These are phyloP conservation scores for Naganishia vaughanmartiniae DNA, from an alignment of 768 basidiomycete species.

Conservation along the genomic window DNA sequence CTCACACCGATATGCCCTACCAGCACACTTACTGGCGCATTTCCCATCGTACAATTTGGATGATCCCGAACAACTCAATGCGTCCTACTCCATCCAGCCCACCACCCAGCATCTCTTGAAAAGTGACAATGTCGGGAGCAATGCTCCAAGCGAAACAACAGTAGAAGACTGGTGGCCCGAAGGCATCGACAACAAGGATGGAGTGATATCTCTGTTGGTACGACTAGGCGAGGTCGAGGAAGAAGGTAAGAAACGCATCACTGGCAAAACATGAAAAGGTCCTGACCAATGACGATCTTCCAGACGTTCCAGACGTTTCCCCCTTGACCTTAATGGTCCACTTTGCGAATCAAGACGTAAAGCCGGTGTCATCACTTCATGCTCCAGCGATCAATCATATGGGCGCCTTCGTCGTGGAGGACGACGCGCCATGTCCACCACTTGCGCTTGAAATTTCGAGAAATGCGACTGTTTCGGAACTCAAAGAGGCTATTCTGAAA, in stretches of 20 bases:
- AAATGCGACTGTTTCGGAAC: slow-evolving; percentile 35
- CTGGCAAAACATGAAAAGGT: neutral
- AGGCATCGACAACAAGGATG: slow-evolving; percentile 27
- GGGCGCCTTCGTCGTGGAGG: neutral
- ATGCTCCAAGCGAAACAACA: neutral
- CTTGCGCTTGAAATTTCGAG: slow-evolving; percentile 39
- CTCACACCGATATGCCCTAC: slow-evolving; percentile 33
- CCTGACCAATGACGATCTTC: neutral
- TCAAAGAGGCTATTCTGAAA: slow-evolving; percentile 39
- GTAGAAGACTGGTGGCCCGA: slow-evolving; percentile 24
- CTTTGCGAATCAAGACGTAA: slow-evolving; percentile 29
- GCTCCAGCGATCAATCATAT: neutral
- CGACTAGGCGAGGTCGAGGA: slow-evolving; percentile 31
- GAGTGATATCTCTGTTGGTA: slow-evolving; percentile 43
- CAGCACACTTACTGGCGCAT: slow-evolving; percentile 40
- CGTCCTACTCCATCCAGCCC: slow-evolving; percentile 32
- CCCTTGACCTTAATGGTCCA: slow-evolving; percentile 41
- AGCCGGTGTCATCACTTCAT: neutral
- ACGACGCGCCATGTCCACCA: slow-evolving; percentile 32
- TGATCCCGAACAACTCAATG: slow-evolving; percentile 39
- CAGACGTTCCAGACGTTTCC: neutral
- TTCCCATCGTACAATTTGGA: slow-evolving; percentile 46
- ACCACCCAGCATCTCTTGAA: slow-evolving; percentile 26
- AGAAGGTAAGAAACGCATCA: neutral
- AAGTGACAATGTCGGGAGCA: neutral